A percentile compares a stretch with the other conserved stretches of the same genome.
Evolutionary conservation across 2,329 filamentous ascomycete species (phyloP).

Genomic region (Monosporascus sp.): DNA sequence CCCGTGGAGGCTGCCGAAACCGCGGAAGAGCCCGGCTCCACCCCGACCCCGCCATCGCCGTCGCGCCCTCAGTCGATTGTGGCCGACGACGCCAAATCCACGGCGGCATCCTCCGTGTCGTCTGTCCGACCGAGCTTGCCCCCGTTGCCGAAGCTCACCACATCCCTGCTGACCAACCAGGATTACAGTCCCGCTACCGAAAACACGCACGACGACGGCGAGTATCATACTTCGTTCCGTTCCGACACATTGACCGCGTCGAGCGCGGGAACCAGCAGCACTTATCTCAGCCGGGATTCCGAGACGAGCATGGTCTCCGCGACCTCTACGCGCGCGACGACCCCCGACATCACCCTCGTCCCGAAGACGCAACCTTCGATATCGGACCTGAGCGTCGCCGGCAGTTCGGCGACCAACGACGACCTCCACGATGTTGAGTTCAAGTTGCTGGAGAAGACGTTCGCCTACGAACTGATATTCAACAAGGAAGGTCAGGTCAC

Average conservation of each 20-base stretch:
- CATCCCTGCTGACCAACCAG: constrained; percentile 41
- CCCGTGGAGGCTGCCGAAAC: constrained; percentile 37
- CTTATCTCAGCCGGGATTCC: constrained; percentile 74
- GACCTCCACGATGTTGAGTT: constrained; percentile 76
- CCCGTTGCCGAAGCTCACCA: constrained; percentile 53
- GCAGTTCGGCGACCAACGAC: constrained; percentile 63
- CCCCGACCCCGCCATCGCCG: constrained; percentile 27
- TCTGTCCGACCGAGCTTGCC: constrained; percentile 46
- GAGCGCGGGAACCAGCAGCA: constrained; percentile 72
- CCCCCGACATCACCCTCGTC: constrained; percentile 60
- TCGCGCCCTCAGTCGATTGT: constrained; percentile 39
- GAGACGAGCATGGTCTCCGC: constrained; percentile 75
- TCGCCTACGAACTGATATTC: constrained; percentile 82
- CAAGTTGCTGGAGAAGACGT: constrained; percentile 85
- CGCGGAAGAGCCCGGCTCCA: constrained; percentile 13
- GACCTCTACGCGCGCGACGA: constrained; percentile 82
- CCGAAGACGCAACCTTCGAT: constrained; percentile 57
- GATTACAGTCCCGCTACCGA: constrained; percentile 44
- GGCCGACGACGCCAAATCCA: constrained; percentile 36
- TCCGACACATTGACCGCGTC: constrained; percentile 69
- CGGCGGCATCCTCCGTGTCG: constrained; percentile 41
- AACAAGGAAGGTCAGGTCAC: constrained; percentile 95
- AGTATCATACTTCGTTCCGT: constrained; percentile 48
- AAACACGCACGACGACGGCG: constrained; percentile 43
- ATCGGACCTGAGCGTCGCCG: constrained; percentile 62